Base-by-base conservation (phyloP, 352 stramenopile species). In the Phytophthora meadii region DNA sequence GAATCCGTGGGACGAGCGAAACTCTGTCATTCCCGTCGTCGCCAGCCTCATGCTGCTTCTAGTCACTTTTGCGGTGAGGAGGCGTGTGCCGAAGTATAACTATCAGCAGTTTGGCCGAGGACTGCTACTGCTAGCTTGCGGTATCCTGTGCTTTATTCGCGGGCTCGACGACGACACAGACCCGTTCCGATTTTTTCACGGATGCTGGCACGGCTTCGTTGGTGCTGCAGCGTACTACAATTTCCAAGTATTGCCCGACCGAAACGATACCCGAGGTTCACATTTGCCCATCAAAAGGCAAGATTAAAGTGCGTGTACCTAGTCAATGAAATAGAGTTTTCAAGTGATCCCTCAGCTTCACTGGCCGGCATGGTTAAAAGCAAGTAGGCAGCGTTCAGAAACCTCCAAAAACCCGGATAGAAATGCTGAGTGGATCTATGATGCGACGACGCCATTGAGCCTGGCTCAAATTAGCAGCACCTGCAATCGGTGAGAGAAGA, bases 131-230 rank as follows among this genome's bases (percentile, higher is more conserved):
- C 64, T 92, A 2, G 54, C 53, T 8, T 72, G 74, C 61, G 85
- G 56, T 4, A 56, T 93, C 10, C 50, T 62, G 45, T 93, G 81
- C 69, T 93, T 92, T 47, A 52, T 82, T 9, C 75, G 76, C 14
- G 85, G 83, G 0, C 67, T 93, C 6, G 78, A 93, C 67, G 85
- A 93, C 63, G 76, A 87, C 58, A 82, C 76, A 24, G 85, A 93
- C 45, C 81, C 85, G 57, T 89, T 90, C 61, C 83, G 85, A 6
- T 86, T 93, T 70, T 93, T 91, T 59, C 85, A 93, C 68, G 85
- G 85, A 54, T 93, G 83, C 63, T 93, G 85, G 85, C 83, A 93
- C 65, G 83, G 65, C 32, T 92, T 91, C 51, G 70, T 92, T 24
- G 85, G 85, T 11, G 81, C 79, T 36, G 79, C 85, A 0, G 84